phyloP scores from a whole-genome alignment of 2,329 filamentous ascomycete species.

The Scedosporium boydii region DNA sequence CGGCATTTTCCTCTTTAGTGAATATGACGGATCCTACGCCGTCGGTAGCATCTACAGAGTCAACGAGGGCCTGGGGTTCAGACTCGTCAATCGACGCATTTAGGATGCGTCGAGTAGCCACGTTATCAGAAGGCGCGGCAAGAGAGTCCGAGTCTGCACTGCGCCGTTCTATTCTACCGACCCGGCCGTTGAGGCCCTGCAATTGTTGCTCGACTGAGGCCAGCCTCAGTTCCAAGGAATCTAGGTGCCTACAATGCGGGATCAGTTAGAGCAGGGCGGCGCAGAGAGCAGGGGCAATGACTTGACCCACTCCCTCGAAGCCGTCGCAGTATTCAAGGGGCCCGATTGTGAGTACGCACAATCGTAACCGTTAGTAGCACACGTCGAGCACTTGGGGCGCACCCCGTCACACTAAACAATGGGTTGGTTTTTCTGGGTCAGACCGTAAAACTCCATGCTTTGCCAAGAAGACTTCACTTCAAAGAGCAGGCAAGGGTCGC shows the following conservation, averaged over 20 bases:
- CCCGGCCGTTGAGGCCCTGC: background rate
- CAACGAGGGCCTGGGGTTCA: background rate
- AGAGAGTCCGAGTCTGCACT: background rate
- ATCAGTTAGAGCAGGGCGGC: background rate
- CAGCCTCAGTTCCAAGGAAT: background rate
- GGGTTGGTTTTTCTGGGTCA: background rate
- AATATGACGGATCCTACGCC: slow-evolving; percentile 1
- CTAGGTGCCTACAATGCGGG: background rate
- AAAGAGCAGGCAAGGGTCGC: too few relatives aligned
- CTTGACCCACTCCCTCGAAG: background rate
- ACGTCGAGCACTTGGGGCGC: background rate
- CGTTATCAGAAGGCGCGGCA: background rate
- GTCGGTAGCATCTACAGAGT: slow-evolving; percentile 1
- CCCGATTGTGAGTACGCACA: slow-evolving; percentile 1
- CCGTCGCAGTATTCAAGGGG: slow-evolving; percentile 2
- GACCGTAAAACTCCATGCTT: background rate
- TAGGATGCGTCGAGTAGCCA: background rate
- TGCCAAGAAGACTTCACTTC: background rate
- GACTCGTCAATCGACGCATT: background rate
- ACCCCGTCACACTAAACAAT: background rate
- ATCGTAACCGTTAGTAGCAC: background rate
- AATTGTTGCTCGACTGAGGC: background rate
- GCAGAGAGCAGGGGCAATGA: background rate
- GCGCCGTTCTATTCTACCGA: background rate
- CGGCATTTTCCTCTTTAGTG: background rate